These are phyloP conservation scores for Citrus medica DNA, from an alignment of 345 rosid genomes.

Conservation along the genomic window DNA sequence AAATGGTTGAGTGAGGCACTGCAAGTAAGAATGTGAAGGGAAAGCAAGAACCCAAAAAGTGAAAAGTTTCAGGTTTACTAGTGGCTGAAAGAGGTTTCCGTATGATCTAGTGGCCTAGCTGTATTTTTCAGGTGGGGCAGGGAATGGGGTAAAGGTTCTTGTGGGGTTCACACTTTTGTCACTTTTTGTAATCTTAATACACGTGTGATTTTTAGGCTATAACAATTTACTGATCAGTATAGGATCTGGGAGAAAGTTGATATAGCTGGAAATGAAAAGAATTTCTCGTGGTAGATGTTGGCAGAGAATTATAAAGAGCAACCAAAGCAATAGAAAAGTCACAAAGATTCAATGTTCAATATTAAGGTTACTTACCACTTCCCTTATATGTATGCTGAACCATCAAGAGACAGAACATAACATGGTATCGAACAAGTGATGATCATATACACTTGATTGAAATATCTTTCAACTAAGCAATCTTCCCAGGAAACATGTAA, in stretches of 20 bases:
- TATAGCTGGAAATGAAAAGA: too few species aligned
- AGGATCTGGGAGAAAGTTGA: too few species aligned
- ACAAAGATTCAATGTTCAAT: neutral
- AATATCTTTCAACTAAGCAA: too few species aligned
- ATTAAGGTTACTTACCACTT: neutral
- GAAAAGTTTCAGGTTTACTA: slow-evolving; percentile 34
- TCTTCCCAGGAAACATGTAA: too few species aligned
- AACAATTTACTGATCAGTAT: neutral
- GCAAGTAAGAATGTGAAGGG: slow-evolving; percentile 12
- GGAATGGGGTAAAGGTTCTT: neutral
- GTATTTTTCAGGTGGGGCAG: slow-evolving; percentile 25
- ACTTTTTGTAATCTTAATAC: slow-evolving; percentile 5
- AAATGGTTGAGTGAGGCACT: slow-evolving; percentile 21
- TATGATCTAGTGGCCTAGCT: slow-evolving; percentile 52
- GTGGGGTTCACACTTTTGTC: slow-evolving; percentile 11
- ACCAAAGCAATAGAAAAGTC: neutral
- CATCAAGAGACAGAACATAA: neutral
- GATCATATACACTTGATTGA: too few species aligned
- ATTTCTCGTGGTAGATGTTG: neutral
- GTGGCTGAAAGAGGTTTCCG: slow-evolving; percentile 41
- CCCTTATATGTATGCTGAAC: neutral
- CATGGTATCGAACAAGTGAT: too few species aligned
- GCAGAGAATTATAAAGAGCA: neutral
- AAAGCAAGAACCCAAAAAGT: slow-evolving; percentile 31
- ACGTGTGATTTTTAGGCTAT: neutral